These are phyloP conservation scores for Ilex paraguariensis DNA, from an alignment of 305 asterid species.

Conservation along the genomic window DNA sequence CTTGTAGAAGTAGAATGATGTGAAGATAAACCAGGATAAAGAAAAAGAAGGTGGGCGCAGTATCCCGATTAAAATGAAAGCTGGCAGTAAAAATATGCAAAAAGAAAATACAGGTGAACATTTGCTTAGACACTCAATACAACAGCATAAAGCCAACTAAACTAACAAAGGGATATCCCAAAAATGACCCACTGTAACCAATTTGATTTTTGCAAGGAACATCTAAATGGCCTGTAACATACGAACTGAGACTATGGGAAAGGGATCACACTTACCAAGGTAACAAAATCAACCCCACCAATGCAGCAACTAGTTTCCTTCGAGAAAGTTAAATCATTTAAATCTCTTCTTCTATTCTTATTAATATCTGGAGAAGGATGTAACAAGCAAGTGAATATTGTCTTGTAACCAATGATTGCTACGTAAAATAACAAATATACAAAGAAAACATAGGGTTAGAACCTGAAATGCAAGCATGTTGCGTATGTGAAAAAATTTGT, in stretches of 20 bases:
- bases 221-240: neutral
- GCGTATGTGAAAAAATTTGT: slow-evolving; percentile 25
- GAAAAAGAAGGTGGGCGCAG: too few relatives aligned
- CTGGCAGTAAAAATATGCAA: too few relatives aligned
- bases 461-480: slow-evolving; percentile 33
- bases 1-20: too few relatives aligned
- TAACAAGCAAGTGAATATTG: neutral
- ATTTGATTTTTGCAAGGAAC: slow-evolving; percentile 13
- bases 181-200: neutral
- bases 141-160: too few relatives aligned
- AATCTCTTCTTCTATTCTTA: slow-evolving; percentile 20
- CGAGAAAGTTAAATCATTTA: slow-evolving; percentile 16
- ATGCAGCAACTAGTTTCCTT: slow-evolving; percentile 46
- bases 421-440: slow-evolving; percentile 5
- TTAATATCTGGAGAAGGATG: slow-evolving; percentile 33
- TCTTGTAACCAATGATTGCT: slow-evolving; percentile 5
- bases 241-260: neutral
- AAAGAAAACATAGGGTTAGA: slow-evolving; percentile 15
- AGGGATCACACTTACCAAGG: slow-evolving; percentile 48
- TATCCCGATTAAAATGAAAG: too few relatives aligned
- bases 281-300: slow-evolving; percentile 80
- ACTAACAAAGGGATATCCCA: too few relatives aligned
- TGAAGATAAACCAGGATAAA: too few relatives aligned
- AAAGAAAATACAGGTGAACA: too few relatives aligned
- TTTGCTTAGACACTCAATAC: too few relatives aligned